Conservation (phyloP, 2,329 filamentous ascomycete species). For the Neoarthrinium moseri region DNA sequence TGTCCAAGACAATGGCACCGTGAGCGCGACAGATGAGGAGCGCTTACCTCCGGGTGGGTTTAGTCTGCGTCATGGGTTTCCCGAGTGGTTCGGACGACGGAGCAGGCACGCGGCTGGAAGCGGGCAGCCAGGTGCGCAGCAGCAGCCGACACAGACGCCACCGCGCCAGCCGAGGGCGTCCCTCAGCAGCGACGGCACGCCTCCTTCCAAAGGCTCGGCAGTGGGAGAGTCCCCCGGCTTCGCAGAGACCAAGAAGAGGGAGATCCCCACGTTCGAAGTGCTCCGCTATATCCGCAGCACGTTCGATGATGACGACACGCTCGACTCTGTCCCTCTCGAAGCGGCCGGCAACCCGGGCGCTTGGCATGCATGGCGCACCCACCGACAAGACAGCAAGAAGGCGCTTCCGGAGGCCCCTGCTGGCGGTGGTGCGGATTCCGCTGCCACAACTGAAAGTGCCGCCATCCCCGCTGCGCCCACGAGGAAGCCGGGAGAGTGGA, state of each 20-base stretch:
- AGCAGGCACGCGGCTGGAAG: slow-evolving; percentile 33
- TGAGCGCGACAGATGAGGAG: slow-evolving; percentile 81
- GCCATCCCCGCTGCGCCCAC: slow-evolving; percentile 16
- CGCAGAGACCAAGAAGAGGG: slow-evolving; percentile 37
- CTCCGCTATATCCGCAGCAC: slow-evolving; percentile 78
- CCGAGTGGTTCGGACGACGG: slow-evolving; percentile 76
- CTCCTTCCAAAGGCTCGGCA: slow-evolving; percentile 23
- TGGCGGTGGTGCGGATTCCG: slow-evolving; percentile 18
- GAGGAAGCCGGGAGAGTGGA: slow-evolving; percentile 80
- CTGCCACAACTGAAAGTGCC: neutral
- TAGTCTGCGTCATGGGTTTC: slow-evolving; percentile 87
- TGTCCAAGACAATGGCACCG: slow-evolving; percentile 70
- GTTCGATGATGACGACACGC: slow-evolving; percentile 73
- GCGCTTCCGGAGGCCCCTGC: slow-evolving; percentile 20
- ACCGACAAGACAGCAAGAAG: slow-evolving; percentile 55
- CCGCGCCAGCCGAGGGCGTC: slow-evolving; percentile 25
- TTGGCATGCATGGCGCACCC: slow-evolving; percentile 88
- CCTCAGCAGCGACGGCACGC: slow-evolving; percentile 20
- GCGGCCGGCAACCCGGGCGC: slow-evolving; percentile 87
- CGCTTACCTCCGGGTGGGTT: slow-evolving; percentile 85
- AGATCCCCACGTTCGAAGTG: slow-evolving; percentile 63
- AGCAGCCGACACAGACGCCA: slow-evolving; percentile 25
- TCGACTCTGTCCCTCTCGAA: slow-evolving; percentile 77
- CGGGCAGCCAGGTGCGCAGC: slow-evolving; percentile 41
- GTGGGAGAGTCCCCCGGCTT: slow-evolving; percentile 33